Evolutionary conservation across 2,329 filamentous ascomycete genomes (phyloP).

Genomic region (Ophiostoma tasmaniense): DNA sequence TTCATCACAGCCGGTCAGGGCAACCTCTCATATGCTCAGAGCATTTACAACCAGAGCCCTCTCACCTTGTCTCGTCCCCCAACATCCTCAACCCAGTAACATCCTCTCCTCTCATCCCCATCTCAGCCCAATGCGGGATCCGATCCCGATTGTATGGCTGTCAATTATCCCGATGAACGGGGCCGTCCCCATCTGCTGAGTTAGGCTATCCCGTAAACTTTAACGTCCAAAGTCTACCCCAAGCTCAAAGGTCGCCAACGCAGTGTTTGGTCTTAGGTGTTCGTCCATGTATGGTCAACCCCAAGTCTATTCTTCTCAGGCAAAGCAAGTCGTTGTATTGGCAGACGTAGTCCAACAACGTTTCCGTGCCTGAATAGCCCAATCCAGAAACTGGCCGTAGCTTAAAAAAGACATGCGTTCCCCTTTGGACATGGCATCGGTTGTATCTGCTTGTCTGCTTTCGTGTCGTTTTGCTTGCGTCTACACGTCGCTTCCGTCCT

Average conservation of each 20-base stretch:
- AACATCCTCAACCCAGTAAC: too few species aligned
- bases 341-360: background rate
- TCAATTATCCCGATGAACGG: background rate
- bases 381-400: conserved; percentile 8
- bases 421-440: background rate
- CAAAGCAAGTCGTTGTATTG: too few species aligned
- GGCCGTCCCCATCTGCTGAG: background rate
- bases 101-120: background rate
- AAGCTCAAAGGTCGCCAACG: background rate
- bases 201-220: background rate
- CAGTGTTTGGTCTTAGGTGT: conserved; percentile 18
- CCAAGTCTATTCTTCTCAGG: too few species aligned
- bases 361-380: background rate
- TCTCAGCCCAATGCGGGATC: conserved; percentile 2
- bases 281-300: conserved; percentile 16
- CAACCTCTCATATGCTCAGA: background rate
- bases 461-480: background rate
- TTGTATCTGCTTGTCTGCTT: too few species aligned
- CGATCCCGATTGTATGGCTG: conserved; percentile 4
- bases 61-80: too few species aligned
- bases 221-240: too few species aligned
- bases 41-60: too few species aligned
- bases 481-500: background rate
- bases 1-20: background rate
- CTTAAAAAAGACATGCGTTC: conserved; percentile 18